phyloP scores from a whole-genome alignment of 345 rosid genomes.

The Lepidium sativum region DNA sequence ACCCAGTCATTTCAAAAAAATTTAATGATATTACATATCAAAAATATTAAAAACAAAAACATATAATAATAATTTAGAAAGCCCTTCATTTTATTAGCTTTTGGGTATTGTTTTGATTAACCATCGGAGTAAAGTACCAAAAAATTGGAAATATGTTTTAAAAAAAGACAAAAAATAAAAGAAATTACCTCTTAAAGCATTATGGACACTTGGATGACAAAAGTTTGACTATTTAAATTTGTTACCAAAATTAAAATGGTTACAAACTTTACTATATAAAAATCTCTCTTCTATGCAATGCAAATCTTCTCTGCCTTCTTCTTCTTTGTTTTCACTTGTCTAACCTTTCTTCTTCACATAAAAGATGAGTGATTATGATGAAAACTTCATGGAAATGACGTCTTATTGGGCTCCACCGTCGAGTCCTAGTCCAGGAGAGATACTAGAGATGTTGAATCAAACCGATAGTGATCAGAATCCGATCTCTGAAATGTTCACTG shows the following conservation, averaged over 20 bases:
- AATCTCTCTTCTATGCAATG: background rate
- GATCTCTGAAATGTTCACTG: background rate
- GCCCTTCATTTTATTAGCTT: too few relatives aligned
- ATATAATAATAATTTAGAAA: too few relatives aligned
- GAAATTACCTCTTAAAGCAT: background rate
- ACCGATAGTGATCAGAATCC: background rate
- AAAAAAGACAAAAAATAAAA: background rate
- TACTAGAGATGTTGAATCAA: background rate
- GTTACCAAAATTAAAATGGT: background rate
- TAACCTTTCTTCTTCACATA: background rate
- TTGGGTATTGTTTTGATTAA: too few relatives aligned
- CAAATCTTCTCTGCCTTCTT: too few relatives aligned
- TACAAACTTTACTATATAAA: background rate
- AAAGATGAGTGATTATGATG: conserved; percentile 7
- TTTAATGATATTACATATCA: too few relatives aligned
- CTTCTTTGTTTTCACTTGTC: background rate
- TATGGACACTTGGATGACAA: background rate
- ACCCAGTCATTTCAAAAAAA: too few relatives aligned
- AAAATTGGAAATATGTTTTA: too few relatives aligned
- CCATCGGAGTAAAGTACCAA: too few relatives aligned
- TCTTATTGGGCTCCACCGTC: background rate
- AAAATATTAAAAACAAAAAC: too few relatives aligned
- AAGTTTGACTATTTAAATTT: conserved; percentile 15
- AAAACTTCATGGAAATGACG: background rate
- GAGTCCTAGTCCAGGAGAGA: conserved; percentile 1